Percentiles rank a stretch among this genome's conserved stretches.
phyloP scores from a whole-genome alignment of 2,329 filamentous ascomycete species.

The Apiospora marii region DNA sequence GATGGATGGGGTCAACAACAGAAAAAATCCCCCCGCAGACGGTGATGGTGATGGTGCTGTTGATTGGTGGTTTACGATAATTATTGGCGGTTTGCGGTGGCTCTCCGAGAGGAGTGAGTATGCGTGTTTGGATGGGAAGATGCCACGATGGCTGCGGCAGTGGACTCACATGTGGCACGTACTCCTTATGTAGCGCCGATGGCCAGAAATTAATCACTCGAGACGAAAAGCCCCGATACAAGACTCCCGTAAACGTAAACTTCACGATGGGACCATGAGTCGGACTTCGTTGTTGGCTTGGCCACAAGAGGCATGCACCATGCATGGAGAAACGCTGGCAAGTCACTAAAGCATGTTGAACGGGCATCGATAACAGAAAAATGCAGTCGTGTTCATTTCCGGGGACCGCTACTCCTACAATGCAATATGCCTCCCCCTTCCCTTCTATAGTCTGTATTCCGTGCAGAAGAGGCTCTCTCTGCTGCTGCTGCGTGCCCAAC shows the following conservation, averaged over 20 bases:
- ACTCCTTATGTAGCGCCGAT: background rate
- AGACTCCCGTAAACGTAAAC: too few relatives aligned
- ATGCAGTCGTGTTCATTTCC: background rate
- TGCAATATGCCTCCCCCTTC: background rate
- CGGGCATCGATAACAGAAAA: background rate
- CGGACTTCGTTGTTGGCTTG: too few relatives aligned
- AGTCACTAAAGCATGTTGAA: background rate
- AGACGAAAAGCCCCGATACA: too few relatives aligned
- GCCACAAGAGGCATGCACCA: background rate
- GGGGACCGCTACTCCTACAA: constrained; percentile 13
- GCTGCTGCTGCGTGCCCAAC: background rate
- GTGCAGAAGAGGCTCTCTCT: background rate
- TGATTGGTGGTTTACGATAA: background rate
- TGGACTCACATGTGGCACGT: background rate
- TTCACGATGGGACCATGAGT: too few relatives aligned
- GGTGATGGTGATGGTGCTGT: background rate
- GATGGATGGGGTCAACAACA: background rate
- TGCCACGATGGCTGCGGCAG: too few relatives aligned
- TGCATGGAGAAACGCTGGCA: background rate
- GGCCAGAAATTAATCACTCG: too few relatives aligned
- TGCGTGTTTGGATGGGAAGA: background rate
- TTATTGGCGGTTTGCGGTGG: background rate
- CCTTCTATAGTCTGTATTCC: constrained; percentile 16
- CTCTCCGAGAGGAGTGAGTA: background rate
- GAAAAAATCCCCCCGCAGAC: too few relatives aligned